These are phyloP conservation scores for Magnusiomyces tetraspermus DNA, from an alignment of 1,139 yeast genomes.

Conservation along the genomic window DNA sequence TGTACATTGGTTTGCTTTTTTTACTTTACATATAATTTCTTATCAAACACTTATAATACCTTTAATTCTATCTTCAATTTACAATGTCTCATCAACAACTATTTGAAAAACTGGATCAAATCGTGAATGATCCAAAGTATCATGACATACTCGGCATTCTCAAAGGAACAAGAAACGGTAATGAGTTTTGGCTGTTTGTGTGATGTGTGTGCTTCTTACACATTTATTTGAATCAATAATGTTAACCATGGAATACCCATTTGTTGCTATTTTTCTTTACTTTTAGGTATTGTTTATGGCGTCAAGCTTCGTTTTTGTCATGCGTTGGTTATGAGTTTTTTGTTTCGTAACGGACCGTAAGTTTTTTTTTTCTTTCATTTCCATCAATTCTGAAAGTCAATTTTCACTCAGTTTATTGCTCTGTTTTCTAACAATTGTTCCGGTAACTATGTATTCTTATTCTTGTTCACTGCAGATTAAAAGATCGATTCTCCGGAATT, in stretches of 20 bases:
- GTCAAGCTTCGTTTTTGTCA: constrained; percentile 67
- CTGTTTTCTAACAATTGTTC: not conserved
- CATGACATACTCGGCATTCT: constrained; percentile 31
- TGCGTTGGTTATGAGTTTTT: constrained; percentile 54
- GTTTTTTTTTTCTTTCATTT: constrained; percentile 10
- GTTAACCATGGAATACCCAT: not conserved
- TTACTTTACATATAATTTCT: too few relatives aligned
- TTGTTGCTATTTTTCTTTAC: not conserved
- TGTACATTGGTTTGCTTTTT: too few relatives aligned
- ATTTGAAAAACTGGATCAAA: constrained; percentile 13
- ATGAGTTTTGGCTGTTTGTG: not conserved
- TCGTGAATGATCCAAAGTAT: constrained; percentile 28
- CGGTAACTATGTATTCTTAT: not conserved
- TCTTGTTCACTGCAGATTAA: constrained; percentile 5
- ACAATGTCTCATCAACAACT: not conserved
- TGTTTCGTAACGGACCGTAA: constrained; percentile 38
- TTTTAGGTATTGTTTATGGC: constrained; percentile 54
- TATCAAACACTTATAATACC: not conserved
- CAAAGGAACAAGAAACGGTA: constrained; percentile 34
- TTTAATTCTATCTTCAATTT: not conserved
- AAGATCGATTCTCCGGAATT: constrained; percentile 42
- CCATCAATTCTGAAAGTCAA: not conserved
- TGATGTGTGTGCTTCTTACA: not conserved
- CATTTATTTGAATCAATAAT: not conserved
- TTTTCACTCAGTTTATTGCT: not conserved